phyloP scores from a whole-genome alignment of 495 filamentous ascomycete species.

The Aspergillus taichungensis region DNA sequence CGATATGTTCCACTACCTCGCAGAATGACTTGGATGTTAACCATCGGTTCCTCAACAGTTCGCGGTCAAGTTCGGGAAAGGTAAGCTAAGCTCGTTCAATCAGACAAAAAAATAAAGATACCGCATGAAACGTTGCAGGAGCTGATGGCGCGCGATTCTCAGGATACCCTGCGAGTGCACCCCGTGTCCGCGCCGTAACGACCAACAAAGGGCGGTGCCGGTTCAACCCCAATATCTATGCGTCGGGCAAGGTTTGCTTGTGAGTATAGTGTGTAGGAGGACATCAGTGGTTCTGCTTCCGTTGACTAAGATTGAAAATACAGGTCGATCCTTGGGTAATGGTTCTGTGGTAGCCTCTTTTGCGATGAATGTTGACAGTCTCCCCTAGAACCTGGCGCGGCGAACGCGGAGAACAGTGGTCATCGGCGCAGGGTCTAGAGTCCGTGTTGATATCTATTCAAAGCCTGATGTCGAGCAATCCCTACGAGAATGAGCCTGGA shows the following conservation, averaged over 20 bases:
- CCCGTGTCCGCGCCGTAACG: conserved; percentile 63
- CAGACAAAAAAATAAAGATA: background rate
- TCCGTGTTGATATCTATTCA: conserved; percentile 94
- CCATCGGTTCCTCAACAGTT: conserved; percentile 9
- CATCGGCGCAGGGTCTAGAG: conserved; percentile 87
- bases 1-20: background rate
- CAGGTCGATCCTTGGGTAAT: conserved; percentile 87
- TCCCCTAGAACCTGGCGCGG: conserved; percentile 81
- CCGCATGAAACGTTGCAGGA: background rate
- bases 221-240: conserved; percentile 97
- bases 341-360: background rate
- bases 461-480: conserved; percentile 87
- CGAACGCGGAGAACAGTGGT: conserved; percentile 86
- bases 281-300: background rate
- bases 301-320: conserved; percentile 9
- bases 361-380: conserved; percentile 10
- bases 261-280: conserved; percentile 30
- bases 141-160: background rate
- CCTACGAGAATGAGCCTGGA: conserved; percentile 94
- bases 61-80: conserved; percentile 15
- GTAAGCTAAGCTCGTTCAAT: conserved; percentile 1
- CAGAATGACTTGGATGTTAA: background rate
- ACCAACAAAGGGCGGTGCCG: conserved; percentile 81
- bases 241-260: conserved; percentile 85
- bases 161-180: conserved; percentile 87